Evolutionary conservation across 108 stramenopile genomes (phyloP), one percentile per base, ranked within the genome.

Genomic region (Pseudonitzschia multistriata): DNA sequence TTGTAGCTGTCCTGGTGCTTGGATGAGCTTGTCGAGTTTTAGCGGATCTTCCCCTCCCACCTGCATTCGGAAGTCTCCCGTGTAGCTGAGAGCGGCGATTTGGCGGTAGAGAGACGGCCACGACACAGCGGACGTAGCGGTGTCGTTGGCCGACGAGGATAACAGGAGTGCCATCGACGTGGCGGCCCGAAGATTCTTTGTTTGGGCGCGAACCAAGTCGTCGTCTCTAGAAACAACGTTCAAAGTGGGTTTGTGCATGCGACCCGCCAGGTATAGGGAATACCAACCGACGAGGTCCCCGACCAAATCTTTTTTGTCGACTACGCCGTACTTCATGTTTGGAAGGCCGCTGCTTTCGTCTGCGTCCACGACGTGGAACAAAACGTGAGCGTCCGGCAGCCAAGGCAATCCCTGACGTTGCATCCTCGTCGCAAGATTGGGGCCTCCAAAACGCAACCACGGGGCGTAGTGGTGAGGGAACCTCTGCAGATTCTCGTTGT

Each of bases 41-140:
- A 82, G 39, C 15, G 90, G 90, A 82, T 94, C 90, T 75, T 94
- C 93, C 5, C 80, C 93, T 36, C 93, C 93, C 22, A 85, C 78
- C 72, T 85, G 66, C 85, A 89, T 91, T 28, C 93, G 85, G 69
- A 84, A 81, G 79, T 94, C 93, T 34, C 93, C 93, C 0, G 81
- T 74, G 55, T 94, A 94, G 28, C 88, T 90, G n/a, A 94, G 67
- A 47, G 67, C 34, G 27, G 93, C 87, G 56, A 94, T 88, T 55
- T 73, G 73, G 35, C 47, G 50, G 63, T 72, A 85, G 3, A 83
- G 37, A 29, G 50, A n/a, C 3, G 14, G n/a, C 72, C 72, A 77
- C 19, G 74, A 39, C 29, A 71, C 11, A 10, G 50, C 1, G 17
- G 48, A 24, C 3, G 49, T 21, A 22, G 60, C 25, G 27, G 54